These are phyloP conservation scores for Pascua guehoae DNA, from an alignment of 1,284 basidiomycete species.

Conservation along the genomic window DNA sequence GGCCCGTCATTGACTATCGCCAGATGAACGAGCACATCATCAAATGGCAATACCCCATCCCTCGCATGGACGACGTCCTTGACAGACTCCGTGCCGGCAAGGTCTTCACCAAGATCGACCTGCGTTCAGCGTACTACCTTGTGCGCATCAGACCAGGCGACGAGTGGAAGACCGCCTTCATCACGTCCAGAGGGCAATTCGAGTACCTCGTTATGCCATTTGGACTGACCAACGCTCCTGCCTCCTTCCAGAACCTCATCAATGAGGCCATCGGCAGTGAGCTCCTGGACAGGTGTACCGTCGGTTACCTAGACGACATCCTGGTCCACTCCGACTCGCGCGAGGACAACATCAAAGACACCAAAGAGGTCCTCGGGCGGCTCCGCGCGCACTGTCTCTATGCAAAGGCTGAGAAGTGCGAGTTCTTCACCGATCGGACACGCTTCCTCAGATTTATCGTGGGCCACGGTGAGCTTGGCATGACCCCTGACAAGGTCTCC, in stretches of 20 bases:
- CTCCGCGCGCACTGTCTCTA: slow-evolving; percentile 44
- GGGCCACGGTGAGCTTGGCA: slow-evolving; percentile 35
- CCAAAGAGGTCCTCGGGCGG: slow-evolving; percentile 42
- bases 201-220: slow-evolving; percentile 49
- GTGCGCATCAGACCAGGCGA: slow-evolving; percentile 44
- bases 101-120: slow-evolving; percentile 47
- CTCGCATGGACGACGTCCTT: slow-evolving; percentile 48
- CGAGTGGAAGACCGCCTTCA: slow-evolving; percentile 47
- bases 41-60: slow-evolving; percentile 49
- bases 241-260: slow-evolving; percentile 40
- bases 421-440: slow-evolving; percentile 26
- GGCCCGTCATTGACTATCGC: slow-evolving; percentile 50
- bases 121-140: slow-evolving; percentile 45
- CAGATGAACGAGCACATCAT: slow-evolving; percentile 49
- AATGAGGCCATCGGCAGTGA: slow-evolving; percentile 23
- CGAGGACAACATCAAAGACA: neutral
- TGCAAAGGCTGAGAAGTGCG: slow-evolving; percentile 49
- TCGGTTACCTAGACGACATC: slow-evolving; percentile 36
- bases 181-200: slow-evolving; percentile 40
- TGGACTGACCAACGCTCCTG: slow-evolving; percentile 48
- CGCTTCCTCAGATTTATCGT: slow-evolving; percentile 53
- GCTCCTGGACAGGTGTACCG: slow-evolving; percentile 26
- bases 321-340: too few species aligned
- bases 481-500: slow-evolving; percentile 51
- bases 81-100: slow-evolving; percentile 36